phyloP scores from a whole-genome alignment of 306 rosid genomes.

The Gastrolobium bilobum region DNA sequence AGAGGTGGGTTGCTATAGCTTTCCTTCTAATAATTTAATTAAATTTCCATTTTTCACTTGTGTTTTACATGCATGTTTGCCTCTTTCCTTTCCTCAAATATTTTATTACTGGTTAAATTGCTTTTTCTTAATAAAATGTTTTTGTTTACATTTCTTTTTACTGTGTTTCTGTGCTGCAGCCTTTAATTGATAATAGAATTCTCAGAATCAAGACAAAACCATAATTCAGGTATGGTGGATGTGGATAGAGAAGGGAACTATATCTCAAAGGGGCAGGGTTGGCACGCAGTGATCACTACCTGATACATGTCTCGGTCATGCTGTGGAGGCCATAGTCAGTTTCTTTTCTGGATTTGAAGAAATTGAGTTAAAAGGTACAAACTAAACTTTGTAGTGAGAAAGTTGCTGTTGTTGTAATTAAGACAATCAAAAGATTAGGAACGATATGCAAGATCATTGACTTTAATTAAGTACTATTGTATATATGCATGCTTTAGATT shows the following conservation, averaged over 20 bases:
- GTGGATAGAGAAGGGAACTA: neutral
- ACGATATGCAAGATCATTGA: neutral
- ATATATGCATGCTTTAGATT: neutral
- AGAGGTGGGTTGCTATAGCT: constrained; percentile 62
- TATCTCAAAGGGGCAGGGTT: too few relatives aligned
- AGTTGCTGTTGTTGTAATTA: constrained; percentile 9
- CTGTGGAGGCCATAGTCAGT: neutral
- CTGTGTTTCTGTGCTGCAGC: constrained; percentile 56
- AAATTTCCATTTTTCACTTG: neutral
- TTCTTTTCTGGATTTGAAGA: neutral
- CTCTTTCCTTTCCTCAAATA: constrained; percentile 9
- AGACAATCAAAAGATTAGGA: neutral
- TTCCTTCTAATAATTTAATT: neutral
- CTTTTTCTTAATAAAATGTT: neutral
- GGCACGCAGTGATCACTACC: too few relatives aligned
- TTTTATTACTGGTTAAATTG: neutral
- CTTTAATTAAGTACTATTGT: neutral
- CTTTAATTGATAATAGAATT: constrained; percentile 55
- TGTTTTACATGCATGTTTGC: neutral
- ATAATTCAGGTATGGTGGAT: neutral
- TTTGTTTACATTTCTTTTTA: neutral
- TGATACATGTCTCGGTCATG: too few relatives aligned
- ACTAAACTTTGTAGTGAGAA: neutral
- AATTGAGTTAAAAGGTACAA: neutral
- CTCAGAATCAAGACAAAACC: constrained; percentile 44